Percentiles rank a stretch among this genome's conserved stretches.
Conservation (phyloP, 345 rosid genomes). For the Citrus medica region DNA sequence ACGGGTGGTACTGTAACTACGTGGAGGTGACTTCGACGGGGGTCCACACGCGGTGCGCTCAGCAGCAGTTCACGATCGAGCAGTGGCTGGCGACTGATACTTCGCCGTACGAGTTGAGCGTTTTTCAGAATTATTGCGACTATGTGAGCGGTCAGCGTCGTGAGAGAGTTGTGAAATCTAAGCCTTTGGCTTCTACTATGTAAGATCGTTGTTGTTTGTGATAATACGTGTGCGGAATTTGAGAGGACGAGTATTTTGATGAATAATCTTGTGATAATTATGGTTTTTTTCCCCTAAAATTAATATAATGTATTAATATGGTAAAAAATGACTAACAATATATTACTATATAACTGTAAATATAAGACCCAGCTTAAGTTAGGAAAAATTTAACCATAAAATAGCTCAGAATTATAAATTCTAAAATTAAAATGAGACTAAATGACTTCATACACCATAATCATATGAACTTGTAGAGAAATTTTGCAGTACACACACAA, state of each 20-base stretch:
- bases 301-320: too few species aligned
- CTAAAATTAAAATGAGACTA: too few species aligned
- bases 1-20: slow-evolving; percentile 91
- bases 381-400: too few species aligned
- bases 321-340: too few species aligned
- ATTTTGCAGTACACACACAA: too few species aligned
- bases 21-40: slow-evolving; percentile 70
- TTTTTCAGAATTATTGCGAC: slow-evolving; percentile 45
- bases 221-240: background rate
- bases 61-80: slow-evolving; percentile 63
- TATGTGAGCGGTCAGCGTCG: background rate
- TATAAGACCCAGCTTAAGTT: too few species aligned
- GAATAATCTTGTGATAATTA: background rate
- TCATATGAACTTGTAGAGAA: too few species aligned
- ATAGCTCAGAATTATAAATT: too few species aligned
- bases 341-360: too few species aligned
- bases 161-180: background rate
- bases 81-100: slow-evolving; percentile 83
- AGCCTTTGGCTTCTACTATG: background rate
- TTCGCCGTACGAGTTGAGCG: slow-evolving; percentile 61
- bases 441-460: too few species aligned
- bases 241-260: background rate
- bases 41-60: slow-evolving; percentile 49
- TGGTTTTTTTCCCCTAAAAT: too few species aligned
- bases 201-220: background rate